These are phyloP conservation scores for Physcia stellaris DNA, from an alignment of 495 filamentous ascomycete genomes.

Conservation along the genomic window DNA sequence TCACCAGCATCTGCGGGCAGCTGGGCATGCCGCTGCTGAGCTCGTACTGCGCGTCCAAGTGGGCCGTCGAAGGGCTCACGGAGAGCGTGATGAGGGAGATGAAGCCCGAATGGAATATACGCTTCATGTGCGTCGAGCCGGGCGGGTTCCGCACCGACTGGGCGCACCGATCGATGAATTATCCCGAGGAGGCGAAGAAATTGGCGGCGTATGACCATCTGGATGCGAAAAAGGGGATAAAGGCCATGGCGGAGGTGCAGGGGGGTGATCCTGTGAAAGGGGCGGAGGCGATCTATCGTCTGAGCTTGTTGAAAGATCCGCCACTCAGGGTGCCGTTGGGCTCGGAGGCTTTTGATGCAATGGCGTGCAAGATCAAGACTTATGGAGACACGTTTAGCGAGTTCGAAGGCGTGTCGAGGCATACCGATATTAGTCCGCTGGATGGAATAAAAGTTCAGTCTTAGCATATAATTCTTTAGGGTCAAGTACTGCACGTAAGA, in stretches of 20 bases:
- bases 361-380: slow-evolving; percentile 22
- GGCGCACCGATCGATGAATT: slow-evolving; percentile 13
- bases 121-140: slow-evolving; percentile 35
- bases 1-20: slow-evolving; percentile 39
- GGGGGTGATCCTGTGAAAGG: slow-evolving; percentile 16
- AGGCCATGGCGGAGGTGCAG: slow-evolving; percentile 22
- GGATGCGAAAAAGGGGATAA: slow-evolving; percentile 21
- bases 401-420: slow-evolving; percentile 1
- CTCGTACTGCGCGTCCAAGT: slow-evolving; percentile 43
- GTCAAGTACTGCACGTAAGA: too few species aligned
- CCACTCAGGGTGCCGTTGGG: slow-evolving; percentile 33
- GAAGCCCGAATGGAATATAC: slow-evolving; percentile 35
- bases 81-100: slow-evolving; percentile 38
- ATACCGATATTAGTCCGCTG: slow-evolving; percentile 1
- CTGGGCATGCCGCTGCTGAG: slow-evolving; percentile 29
- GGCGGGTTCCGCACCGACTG: slow-evolving; percentile 35
- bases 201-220: slow-evolving; percentile 21
- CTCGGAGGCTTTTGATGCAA: slow-evolving; percentile 25
- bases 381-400: slow-evolving; percentile 1
- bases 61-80: slow-evolving; percentile 42
- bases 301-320: slow-evolving; percentile 22
- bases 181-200: slow-evolving; percentile 24
- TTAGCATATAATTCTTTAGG: too few species aligned
- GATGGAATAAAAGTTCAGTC: too few species aligned
- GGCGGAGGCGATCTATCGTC: slow-evolving; percentile 23